phyloP scores from a whole-genome alignment of 106 monocot species.

The Apostasia shenzhenica region DNA sequence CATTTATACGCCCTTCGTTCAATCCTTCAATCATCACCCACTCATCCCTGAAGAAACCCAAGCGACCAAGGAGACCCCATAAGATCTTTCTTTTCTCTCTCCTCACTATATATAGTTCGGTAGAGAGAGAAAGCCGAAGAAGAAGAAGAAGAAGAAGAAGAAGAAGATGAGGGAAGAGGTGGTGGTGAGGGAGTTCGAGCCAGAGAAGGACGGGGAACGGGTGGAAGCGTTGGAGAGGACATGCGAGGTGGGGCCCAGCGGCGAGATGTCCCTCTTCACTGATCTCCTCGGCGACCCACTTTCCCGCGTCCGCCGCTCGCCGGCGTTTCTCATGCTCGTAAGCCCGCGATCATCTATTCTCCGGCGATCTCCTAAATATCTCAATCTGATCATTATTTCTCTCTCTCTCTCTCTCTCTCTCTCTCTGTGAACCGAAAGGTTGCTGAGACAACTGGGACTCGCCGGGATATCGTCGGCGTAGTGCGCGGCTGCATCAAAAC shows the following conservation, averaged over 20 bases:
- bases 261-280: slow-evolving; percentile 34
- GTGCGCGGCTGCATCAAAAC: slow-evolving; percentile 64
- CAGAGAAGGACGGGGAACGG: slow-evolving; percentile 22
- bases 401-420: not conserved
- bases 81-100: not conserved
- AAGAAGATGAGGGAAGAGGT: not conserved
- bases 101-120: not conserved
- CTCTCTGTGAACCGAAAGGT: slow-evolving; percentile 21
- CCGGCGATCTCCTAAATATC: not conserved
- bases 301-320: slow-evolving; percentile 33
- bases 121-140: not conserved
- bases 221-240: slow-evolving; percentile 46
- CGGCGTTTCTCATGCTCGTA: slow-evolving; percentile 27
- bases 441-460: slow-evolving; percentile 33
- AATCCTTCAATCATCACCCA: not conserved
- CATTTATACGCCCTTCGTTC: slow-evolving; percentile 1
- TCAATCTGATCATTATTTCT: too few relatives aligned
- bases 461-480: slow-evolving; percentile 42
- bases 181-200: slow-evolving; percentile 35
- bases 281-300: slow-evolving; percentile 49
- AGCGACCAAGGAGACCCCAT: not conserved
- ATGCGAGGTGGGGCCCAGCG: slow-evolving; percentile 69
- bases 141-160: too few relatives aligned
- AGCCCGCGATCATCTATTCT: not conserved
- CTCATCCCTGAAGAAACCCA: not conserved